A percentile compares a stretch with the other conserved stretches of the same genome.
phyloP scores from a whole-genome alignment of 2,329 filamentous ascomycete genomes.

The Colletotrichum melonis region DNA sequence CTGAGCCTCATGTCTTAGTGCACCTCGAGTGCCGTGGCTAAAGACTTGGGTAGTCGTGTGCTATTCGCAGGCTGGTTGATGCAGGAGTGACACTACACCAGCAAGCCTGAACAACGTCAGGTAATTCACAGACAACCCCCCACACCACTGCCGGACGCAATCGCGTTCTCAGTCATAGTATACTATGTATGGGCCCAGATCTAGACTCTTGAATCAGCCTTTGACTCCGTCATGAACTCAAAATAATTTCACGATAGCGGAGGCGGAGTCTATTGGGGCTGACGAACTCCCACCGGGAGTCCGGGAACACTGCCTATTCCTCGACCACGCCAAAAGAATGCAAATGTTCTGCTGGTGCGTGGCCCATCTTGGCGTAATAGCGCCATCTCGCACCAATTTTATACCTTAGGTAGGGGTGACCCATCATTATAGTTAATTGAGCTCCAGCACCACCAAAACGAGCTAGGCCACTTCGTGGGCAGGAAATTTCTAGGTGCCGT shows the following conservation, averaged over 20 bases:
- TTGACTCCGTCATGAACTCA: neutral
- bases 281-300: neutral
- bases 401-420: constrained; percentile 6
- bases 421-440: neutral
- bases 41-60: too few relatives aligned
- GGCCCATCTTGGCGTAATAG: neutral
- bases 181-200: neutral
- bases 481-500: neutral
- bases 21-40: neutral
- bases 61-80: too few relatives aligned
- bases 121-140: too few relatives aligned
- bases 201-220: neutral
- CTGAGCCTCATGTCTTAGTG: neutral
- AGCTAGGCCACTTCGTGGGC: neutral
- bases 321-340: neutral
- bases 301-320: neutral
- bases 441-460: neutral
- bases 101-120: too few relatives aligned
- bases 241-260: neutral
- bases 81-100: too few relatives aligned
- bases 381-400: neutral
- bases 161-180: too few relatives aligned
- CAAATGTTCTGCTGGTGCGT: neutral
- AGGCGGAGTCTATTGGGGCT: neutral
- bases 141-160: too few relatives aligned